Evolutionary conservation across 257 asterid species (phyloP), one percentile per base, ranked within the genome.

Genomic region (Echites panduratus): DNA sequence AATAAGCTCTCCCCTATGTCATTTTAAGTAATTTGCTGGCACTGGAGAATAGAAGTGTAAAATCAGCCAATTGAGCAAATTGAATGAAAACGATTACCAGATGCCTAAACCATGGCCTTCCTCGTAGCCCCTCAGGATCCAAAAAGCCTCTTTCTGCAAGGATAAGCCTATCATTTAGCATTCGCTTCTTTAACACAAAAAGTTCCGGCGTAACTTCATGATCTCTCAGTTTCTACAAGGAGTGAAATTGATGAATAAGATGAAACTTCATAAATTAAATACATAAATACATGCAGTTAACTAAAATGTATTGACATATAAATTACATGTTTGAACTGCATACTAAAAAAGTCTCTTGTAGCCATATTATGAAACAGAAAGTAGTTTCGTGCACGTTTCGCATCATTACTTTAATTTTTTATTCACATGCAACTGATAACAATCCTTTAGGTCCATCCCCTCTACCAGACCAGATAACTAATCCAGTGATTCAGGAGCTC

Each of bases 111-210:
- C 97, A 91, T 79, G 70, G 82, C 73, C 84, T 84, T 79, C 91
- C 92, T 1, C 73, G 79, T 44, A 89, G 92, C 41, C 97, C 98
- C 58, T 88, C 95, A 0, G 83, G 38, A 77, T 89, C 97, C 81
- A 89, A 77, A 86, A 94, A 94, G 61, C 96, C 99, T 86, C 96
- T 86, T 78, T 94, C 99, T 35, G 96, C 81, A 57, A 85, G 82
- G 86, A 94, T 89, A 41, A 94, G 78, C 50, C 90, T 87, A 79
- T 94, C 97, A 54, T 94, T 94, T 43, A 94, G 70, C 69, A 74
- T 77, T 47, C 97, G 89, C 71, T 81, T 81, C 83, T 86, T 87
- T 82, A 89, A 35, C 38, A 66, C 75, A 5, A 73, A 78, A n/a
- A 64, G 54, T 57, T 72, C 88, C 0, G 79, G 91, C 47, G 29